A percentile compares a stretch with the other conserved stretches of the same genome.
Conservation (phyloP, 192 early-diverging fungal species). For the Kickxella alabastrina region DNA sequence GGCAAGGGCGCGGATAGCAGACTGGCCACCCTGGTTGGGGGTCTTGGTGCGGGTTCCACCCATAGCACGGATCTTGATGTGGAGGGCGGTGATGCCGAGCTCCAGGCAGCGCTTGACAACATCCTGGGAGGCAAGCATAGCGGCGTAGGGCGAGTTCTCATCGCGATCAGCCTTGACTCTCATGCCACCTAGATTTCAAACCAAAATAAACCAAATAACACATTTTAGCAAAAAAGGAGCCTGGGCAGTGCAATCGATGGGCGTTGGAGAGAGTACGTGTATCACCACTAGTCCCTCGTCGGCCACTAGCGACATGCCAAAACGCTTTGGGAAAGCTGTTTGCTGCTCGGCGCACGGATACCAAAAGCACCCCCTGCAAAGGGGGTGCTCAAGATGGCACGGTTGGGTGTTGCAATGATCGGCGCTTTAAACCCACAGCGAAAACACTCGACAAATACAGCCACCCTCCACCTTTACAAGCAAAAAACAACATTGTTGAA, state of each 20-base stretch:
- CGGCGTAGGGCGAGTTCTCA: constrained; percentile 99
- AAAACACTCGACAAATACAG: constrained; percentile 19
- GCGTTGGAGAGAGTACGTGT: constrained; percentile 60
- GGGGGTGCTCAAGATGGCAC: constrained; percentile 12
- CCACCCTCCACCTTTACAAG: too few relatives aligned
- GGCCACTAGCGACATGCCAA: constrained; percentile 34
- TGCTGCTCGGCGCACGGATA: constrained; percentile 9
- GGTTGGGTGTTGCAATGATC: background rate
- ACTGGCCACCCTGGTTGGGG: constrained; percentile 96
- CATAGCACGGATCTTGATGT: constrained; percentile 99
- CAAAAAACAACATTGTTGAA: too few relatives aligned
- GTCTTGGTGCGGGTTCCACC: constrained; percentile 99
- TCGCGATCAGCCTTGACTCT: constrained; percentile 99
- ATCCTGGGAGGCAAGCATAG: constrained; percentile 99
- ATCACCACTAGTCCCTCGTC: constrained; percentile 61
- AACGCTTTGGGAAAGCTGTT: constrained; percentile 2
- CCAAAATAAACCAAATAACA: constrained; percentile 1
- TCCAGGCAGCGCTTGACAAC: constrained; percentile 98
- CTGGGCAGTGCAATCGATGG: constrained; percentile 14
- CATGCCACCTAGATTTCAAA: constrained; percentile 83
- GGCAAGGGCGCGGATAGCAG: constrained; percentile 97
- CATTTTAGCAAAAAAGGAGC: constrained; percentile 3
- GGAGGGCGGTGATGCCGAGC: constrained; percentile 98
- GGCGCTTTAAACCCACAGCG: constrained; percentile 45
- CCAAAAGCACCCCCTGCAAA: constrained; percentile 1